Evolutionary conservation across 2,329 filamentous ascomycete species (phyloP), one percentile per base, ranked within the genome.

Genomic region (Fusarium secorum): DNA sequence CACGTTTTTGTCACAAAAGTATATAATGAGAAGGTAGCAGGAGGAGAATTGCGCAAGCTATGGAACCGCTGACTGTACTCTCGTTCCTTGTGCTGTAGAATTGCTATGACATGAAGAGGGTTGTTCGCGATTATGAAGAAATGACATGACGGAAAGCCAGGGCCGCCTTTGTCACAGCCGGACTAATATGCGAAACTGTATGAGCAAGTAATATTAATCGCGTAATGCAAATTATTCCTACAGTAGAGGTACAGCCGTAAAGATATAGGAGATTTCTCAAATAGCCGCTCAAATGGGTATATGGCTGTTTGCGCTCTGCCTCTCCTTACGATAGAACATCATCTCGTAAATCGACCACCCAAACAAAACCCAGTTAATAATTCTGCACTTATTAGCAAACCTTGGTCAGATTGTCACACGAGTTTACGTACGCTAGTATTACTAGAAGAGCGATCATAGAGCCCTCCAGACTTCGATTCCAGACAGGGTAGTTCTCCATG

Each of bases 371-470:
- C 64, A 76, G 30, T 73, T 68, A 35, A 72, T 51, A 22, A 76
- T 48, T n/a, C 74, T 76, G 8, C 18, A 22, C 5, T 28, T 32
- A 9, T 71, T 46, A 71, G 59, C 7, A 56, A 38, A 9, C 13
- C 7, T 32, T n/a, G 4, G 3, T 24, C 11, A 18, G 2, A 15
- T 26, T 15, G 14, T 13, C 2, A 9, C 9, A 22, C 20, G 5
- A 24, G 11, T 30, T 14, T 15, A 67, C 70, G 13, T 64, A 75
- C 75, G 72, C 71, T n/a, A 76, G 60, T 44, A 76, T 67, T 3
- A 60, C 73, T 7, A 77, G 30, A 10, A 77, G 68, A 24, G 66
- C 73, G 11, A 72, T 70, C 72, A 76, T 77, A 4, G 58, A 65
- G 5, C 65, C 70, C 26, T 74, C 72, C 1, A 63, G 45, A 13